Evolutionary conservation across 768 basidiomycete species (phyloP), one percentile per base, ranked within the genome.

Genomic region (Lactarius sp.): DNA sequence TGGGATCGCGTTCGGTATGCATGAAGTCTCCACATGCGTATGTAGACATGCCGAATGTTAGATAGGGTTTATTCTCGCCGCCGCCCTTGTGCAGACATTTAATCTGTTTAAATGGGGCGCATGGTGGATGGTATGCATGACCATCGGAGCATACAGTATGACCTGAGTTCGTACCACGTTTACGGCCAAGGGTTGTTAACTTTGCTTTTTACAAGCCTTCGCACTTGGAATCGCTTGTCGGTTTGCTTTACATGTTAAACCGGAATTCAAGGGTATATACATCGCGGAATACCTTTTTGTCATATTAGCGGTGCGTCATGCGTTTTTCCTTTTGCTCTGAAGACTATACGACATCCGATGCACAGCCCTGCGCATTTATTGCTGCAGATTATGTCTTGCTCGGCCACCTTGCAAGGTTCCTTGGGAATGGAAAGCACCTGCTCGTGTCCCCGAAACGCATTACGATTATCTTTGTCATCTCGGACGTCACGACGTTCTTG

Each of bases 361-460:
- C 52, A 12, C 56, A 85, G 84, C 87, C 88, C 5, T 90, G 89
- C 70, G 87, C 85, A 33, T 90, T 90, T 74, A 85, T 87, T 65
- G 85, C 85, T 5, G 80, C 84, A 14, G 80, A 85, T 69, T 90
- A 90, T 68, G 74, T 88, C 60, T 77, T 88, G 20, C 79, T 90
- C 1, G 85, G 86, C 10, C 81, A 81, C 13, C 71, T 91, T 3
- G 83, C 85, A 6, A 75, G 72, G 27, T 76, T 81, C 65, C 73
- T 89, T 6, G 68, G 75, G 10, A 78, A 77, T 41, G 76, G 79
- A 61, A 64, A 78, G 52, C 78, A 83, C 67, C 74, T 88, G 27
- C 69, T 83, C 33, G 71, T 90, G 22, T 73, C 75, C 0, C 75
- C 81, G 6, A 75, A 74, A 20, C 75, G 75, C 20, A 80, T 89